These are phyloP conservation scores for Trichoderma guizhouense DNA, from an alignment of 2,329 filamentous ascomycete species.

Conservation along the genomic window DNA sequence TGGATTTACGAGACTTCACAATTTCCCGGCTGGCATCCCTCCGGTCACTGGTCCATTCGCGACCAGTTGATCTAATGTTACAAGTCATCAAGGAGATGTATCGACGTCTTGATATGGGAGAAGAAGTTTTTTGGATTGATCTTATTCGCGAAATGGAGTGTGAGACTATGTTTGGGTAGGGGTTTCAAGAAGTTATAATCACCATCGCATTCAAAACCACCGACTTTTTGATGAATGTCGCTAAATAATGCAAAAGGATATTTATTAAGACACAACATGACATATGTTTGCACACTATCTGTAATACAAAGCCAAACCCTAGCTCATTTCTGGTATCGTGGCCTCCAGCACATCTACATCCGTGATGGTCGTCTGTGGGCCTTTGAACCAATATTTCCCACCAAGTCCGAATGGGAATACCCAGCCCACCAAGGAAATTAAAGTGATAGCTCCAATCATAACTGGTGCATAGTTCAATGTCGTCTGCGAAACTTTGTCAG, in stretches of 20 bases:
- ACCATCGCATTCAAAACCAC: background rate
- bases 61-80: background rate
- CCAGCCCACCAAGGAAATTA: background rate
- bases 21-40: background rate
- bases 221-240: background rate
- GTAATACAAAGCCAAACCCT: background rate
- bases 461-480: background rate
- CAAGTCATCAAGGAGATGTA: background rate
- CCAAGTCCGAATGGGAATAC: background rate
- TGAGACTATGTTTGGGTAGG: background rate
- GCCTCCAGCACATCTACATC: background rate
- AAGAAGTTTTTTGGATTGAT: background rate
- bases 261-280: background rate
- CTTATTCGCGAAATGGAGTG: background rate
- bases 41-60: background rate
- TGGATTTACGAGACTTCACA: background rate
- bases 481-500: background rate
- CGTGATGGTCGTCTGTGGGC: background rate
- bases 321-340: background rate
- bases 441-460: background rate
- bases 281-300: background rate
- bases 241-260: background rate
- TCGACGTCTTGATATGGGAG: background rate
- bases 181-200: background rate
- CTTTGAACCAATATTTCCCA: background rate